A percentile compares a stretch with the other conserved stretches of the same genome.
These are phyloP conservation scores for Penicillium flavigenum DNA, from an alignment of 495 filamentous ascomycete genomes.

Conservation along the genomic window DNA sequence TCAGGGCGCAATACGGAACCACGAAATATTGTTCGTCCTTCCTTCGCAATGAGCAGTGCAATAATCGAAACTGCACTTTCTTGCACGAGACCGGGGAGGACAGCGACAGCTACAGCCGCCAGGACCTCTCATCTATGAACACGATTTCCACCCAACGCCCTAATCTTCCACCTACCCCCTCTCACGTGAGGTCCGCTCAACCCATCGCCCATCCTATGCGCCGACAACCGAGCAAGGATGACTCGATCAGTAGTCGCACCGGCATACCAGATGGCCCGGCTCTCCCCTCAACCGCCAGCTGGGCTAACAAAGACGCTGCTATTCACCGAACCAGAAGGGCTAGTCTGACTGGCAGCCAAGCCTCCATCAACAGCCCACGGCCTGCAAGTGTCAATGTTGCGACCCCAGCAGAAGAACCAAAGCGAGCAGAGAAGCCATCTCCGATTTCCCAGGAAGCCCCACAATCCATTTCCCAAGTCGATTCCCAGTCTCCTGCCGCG, in stretches of 20 bases:
- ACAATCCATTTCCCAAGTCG: conserved; percentile 26
- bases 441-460: conserved; percentile 27
- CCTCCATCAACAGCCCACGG: conserved; percentile 78
- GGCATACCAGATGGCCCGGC: conserved; percentile 72
- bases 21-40: conserved; percentile 99
- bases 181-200: conserved; percentile 34
- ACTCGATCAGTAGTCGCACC: conserved; percentile 55
- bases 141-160: conserved; percentile 72
- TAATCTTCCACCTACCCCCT: conserved; percentile 32
- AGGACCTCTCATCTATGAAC: conserved; percentile 96
- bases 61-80: conserved; percentile 95
- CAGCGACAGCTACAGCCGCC: conserved; percentile 91
- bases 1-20: conserved; percentile 93
- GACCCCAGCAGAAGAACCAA: conserved; percentile 42
- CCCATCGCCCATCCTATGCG: conserved; percentile 69
- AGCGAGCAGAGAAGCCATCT: conserved; percentile 38
- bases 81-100: conserved; percentile 96
- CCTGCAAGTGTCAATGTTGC: conserved; percentile 60
- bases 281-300: conserved; percentile 87
- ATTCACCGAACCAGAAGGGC: conserved; percentile 65
- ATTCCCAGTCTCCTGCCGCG: conserved; percentile 25
- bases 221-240: conserved; percentile 74
- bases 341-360: conserved; percentile 75
- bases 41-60: conserved; percentile 87
- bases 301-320: conserved; percentile 77